Evolutionary conservation across 2,329 filamentous ascomycete species (phyloP).

Genomic region (Fusarium sp.): DNA sequence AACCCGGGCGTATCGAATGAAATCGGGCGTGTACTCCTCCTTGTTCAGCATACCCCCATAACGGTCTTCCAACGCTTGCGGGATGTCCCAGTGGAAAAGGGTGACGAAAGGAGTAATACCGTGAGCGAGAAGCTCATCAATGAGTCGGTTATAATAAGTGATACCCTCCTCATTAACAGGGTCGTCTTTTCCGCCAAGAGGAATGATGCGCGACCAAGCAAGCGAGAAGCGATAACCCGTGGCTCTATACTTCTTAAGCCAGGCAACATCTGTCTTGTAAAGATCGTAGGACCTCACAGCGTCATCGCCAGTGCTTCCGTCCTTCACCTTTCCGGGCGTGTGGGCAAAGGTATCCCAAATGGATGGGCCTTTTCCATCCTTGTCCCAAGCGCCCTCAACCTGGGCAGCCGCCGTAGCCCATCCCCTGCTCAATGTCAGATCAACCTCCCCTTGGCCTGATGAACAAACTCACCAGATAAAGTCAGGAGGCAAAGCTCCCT

Average conservation of each 20-base stretch:
- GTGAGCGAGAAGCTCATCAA: conserved; percentile 64
- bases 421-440: conserved; percentile 34
- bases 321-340: conserved; percentile 51
- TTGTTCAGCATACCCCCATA: conserved; percentile 37
- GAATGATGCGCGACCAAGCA: conserved; percentile 73
- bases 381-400: conserved; percentile 55
- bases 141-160: conserved; percentile 68
- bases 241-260: conserved; percentile 68
- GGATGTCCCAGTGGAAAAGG: conserved; percentile 74
- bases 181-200: conserved; percentile 70
- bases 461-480: conserved; percentile 33
- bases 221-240: conserved; percentile 72
- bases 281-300: conserved; percentile 52
- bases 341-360: conserved; percentile 56
- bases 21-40: conserved; percentile 33
- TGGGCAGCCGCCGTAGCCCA: conserved; percentile 54
- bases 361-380: conserved; percentile 53
- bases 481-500: conserved; percentile 12
- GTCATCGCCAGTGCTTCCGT: conserved; percentile 53
- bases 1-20: conserved; percentile 35
- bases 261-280: conserved; percentile 60
- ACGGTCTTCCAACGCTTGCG: conserved; percentile 44
- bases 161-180: conserved; percentile 70
- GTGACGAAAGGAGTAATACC: conserved; percentile 71
- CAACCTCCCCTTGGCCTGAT: neutral